A percentile compares a stretch with the other conserved stretches of the same genome.
phyloP scores from a whole-genome alignment of 176 grass and related monocot species.

The Eragrostis nindensis region DNA sequence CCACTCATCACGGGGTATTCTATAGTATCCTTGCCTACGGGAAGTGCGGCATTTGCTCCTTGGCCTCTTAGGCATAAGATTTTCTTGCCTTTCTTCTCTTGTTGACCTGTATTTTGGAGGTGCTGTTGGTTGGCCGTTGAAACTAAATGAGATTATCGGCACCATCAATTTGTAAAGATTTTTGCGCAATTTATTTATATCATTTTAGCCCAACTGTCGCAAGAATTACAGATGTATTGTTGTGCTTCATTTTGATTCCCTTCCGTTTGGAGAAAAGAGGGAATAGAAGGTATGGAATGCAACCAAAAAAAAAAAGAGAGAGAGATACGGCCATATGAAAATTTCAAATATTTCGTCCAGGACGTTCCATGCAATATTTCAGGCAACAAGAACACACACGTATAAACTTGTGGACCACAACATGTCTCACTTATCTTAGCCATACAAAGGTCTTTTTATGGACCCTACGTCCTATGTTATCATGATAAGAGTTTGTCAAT shows the following conservation, averaged over 20 bases:
- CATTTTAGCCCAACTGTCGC: not conserved
- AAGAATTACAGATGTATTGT: not conserved
- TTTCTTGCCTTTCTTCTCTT: not conserved
- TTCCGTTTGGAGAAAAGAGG: not conserved
- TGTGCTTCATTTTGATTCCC: not conserved
- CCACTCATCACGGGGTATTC: not conserved
- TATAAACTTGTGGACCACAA: conserved; percentile 35
- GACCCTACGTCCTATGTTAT: conserved; percentile 27
- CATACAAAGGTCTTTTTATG: not conserved
- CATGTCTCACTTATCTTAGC: not conserved
- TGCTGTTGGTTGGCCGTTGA: not conserved
- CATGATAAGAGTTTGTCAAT: not conserved
- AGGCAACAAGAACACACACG: conserved; percentile 19
- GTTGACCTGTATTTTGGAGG: conserved; percentile 35
- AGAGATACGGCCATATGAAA: not conserved
- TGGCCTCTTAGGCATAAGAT: not conserved
- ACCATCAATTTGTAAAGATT: not conserved
- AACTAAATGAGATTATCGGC: not conserved
- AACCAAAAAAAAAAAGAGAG: not conserved
- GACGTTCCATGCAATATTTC: not conserved
- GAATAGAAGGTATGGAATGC: not conserved
- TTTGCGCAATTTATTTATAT: not conserved
- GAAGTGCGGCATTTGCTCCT: conserved; percentile 36
- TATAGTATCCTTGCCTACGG: conserved; percentile 9
- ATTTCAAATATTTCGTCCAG: not conserved